Conservation (phyloP, 805 yeast genomes). For the Allodekkera sacchari region DNA sequence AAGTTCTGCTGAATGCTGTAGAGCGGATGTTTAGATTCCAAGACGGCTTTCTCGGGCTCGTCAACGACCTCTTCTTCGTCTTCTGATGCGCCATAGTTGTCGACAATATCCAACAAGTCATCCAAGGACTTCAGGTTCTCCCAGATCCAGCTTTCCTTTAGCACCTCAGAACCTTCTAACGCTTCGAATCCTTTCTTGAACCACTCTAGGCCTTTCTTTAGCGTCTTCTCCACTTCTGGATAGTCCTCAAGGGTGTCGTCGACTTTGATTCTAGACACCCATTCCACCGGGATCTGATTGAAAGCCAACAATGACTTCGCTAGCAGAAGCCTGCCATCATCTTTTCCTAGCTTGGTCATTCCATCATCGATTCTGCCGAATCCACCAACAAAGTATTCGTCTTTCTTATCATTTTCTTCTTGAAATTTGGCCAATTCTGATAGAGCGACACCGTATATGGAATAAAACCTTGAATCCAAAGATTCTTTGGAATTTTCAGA, state of each 20-base stretch:
- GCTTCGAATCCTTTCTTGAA: conserved; percentile 31
- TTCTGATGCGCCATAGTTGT: conserved; percentile 53
- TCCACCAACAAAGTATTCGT: conserved; percentile 54
- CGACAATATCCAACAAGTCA: conserved; percentile 60
- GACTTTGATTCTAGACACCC: conserved; percentile 40
- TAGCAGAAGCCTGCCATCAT: conserved; percentile 37
- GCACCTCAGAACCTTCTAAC: conserved; percentile 2
- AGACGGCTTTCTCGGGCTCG: not conserved
- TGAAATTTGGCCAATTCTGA: conserved; percentile 56
- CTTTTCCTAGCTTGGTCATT: conserved; percentile 34
- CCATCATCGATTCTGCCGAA: conserved; percentile 63
- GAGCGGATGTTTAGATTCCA: no score
- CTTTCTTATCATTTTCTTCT: conserved; percentile 12
- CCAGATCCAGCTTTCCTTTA: conserved; percentile 27
- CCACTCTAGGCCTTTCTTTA: conserved; percentile 38
- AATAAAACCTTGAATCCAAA: conserved; percentile 50
- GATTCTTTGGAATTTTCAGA: conserved; percentile 6
- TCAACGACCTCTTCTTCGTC: conserved; percentile 34
- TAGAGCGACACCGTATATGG: conserved; percentile 66
- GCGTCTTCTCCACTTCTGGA: conserved; percentile 28
- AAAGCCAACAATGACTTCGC: conserved; percentile 49
- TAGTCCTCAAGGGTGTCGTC: conserved; percentile 28
- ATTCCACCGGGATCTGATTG: conserved; percentile 51
- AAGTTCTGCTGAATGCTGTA: no score
- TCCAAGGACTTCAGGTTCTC: conserved; percentile 52